Conservation (phyloP, 1,284 basidiomycete genomes). For the Ceratorhiza oryzae-sativae region DNA sequence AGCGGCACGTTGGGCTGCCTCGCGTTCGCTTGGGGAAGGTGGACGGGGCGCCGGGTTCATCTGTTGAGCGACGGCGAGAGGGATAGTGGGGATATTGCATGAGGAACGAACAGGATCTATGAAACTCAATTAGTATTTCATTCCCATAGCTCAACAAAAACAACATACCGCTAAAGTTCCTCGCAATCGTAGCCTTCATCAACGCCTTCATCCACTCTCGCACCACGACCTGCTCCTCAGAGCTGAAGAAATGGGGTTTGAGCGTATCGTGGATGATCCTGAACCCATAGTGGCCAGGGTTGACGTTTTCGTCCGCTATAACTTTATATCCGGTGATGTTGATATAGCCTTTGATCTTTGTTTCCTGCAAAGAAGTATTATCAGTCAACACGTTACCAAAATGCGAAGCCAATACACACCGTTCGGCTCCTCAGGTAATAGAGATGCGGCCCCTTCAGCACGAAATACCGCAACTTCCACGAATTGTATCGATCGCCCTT, state of each 20-base stretch:
- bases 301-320: conserved; percentile 88
- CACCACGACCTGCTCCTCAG: conserved; percentile 82
- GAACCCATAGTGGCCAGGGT: conserved; percentile 95
- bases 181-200: conserved; percentile 97
- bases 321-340: conserved; percentile 93
- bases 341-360: conserved; percentile 94
- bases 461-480: conserved; percentile 93
- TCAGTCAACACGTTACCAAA: conserved; percentile 40
- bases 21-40: conserved; percentile 88
- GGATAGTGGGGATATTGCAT: conserved; percentile 97
- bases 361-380: conserved; percentile 64
- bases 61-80: conserved; percentile 91
- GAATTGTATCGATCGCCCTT: conserved; percentile 91
- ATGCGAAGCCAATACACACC: conserved; percentile 58
- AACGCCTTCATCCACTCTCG: conserved; percentile 99
- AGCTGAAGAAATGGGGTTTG: conserved; percentile 90
- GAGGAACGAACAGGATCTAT: conserved; percentile 93
- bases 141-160: neutral
- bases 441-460: conserved; percentile 91
- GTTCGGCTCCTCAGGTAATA: conserved; percentile 82
- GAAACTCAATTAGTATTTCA: conserved; percentile 30
- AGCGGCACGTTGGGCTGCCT: conserved; percentile 87
- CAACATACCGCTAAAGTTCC: conserved; percentile 84
- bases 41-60: conserved; percentile 96
- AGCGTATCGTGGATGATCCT: conserved; percentile 89